Percentiles rank a stretch among this genome's conserved stretches.
phyloP scores from a whole-genome alignment of 805 yeast genomes.

The Kuraishia hungarica region DNA sequence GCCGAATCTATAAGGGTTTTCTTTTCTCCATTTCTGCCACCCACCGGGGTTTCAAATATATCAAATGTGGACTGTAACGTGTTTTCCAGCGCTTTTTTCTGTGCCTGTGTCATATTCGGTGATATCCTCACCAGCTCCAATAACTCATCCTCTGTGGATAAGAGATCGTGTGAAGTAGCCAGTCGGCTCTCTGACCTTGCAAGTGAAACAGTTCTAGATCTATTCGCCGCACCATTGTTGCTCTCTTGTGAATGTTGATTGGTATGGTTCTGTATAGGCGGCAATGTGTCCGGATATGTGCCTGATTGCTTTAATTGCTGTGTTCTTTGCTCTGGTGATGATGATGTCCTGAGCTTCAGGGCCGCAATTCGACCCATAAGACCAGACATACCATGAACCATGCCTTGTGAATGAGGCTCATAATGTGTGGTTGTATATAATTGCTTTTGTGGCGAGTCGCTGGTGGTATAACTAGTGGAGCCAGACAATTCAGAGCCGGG shows the following conservation, averaged over 20 bases:
- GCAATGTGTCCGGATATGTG: not conserved
- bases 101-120: constrained; percentile 7
- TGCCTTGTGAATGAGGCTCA: not conserved
- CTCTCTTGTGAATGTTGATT: not conserved
- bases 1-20: constrained; percentile 20
- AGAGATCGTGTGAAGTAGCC: constrained; percentile 12
- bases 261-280: not conserved
- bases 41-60: constrained; percentile 12
- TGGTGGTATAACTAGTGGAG: not conserved
- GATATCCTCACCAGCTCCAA: constrained; percentile 13
- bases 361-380: not conserved
- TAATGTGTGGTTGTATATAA: not conserved
- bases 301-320: not conserved
- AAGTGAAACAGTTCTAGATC: not conserved
- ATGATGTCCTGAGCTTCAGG: constrained; percentile 2
- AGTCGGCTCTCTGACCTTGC: not conserved
- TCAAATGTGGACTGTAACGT: constrained; percentile 16
- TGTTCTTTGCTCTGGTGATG: not conserved
- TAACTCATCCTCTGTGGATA: constrained; percentile 21
- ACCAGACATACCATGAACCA: not conserved
- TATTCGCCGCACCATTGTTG: too few relatives aligned
- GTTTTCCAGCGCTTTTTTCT: constrained; percentile 12
- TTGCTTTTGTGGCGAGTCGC: not conserved
- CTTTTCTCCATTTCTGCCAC: too few relatives aligned
- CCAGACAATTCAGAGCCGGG: not conserved